phyloP scores from a whole-genome alignment of 2,329 filamentous ascomycete genomes.

The Fusarium proliferatum region DNA sequence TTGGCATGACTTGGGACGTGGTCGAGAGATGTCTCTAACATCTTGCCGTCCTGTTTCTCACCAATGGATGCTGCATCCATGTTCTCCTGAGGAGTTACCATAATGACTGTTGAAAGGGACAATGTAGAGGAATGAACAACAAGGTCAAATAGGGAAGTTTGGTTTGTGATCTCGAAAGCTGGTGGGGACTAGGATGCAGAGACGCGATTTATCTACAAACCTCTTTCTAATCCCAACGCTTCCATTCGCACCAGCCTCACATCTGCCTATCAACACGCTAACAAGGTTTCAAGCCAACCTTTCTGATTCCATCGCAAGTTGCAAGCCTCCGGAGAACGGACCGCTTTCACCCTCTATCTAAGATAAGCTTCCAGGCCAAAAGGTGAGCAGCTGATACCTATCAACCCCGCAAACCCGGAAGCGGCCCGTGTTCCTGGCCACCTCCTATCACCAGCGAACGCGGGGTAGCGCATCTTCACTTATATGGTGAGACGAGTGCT shows the following conservation, averaged over 20 bases:
- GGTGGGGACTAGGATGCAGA: background rate
- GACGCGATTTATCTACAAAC: background rate
- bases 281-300: rapidly evolving
- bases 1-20: background rate
- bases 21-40: background rate
- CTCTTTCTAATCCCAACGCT: background rate
- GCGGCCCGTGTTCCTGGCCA: background rate
- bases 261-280: background rate
- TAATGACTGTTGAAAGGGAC: background rate
- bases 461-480: background rate
- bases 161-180: background rate
- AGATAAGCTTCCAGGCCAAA: background rate
- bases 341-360: background rate
- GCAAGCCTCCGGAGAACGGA: background rate
- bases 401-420: background rate
- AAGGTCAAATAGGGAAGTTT: rapidly evolving
- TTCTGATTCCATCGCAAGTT: background rate
- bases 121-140: background rate
- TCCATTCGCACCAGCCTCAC: background rate
- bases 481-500: background rate
- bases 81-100: background rate
- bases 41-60: background rate
- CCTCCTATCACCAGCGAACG: background rate
- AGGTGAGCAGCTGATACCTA: background rate
- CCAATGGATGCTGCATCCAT: background rate